phyloP scores from a whole-genome alignment of 1,139 yeast species.

The Suhomyces atakaporum region DNA sequence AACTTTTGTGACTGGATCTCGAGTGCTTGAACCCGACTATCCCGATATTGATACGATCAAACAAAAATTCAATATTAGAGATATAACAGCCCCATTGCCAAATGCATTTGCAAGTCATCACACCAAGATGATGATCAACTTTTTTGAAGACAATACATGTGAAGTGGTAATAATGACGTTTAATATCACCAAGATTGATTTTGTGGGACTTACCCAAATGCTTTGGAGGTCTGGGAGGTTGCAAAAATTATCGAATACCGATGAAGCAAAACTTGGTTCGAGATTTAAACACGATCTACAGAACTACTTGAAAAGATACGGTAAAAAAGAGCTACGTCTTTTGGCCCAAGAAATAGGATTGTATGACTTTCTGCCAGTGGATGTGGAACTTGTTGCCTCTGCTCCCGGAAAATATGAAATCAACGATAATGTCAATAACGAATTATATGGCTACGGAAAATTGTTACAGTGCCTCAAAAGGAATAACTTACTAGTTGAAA shows the following conservation, averaged over 20 bases:
- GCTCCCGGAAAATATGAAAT: slow-evolving; percentile 46
- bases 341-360: slow-evolving; percentile 30
- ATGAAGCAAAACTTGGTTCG: slow-evolving; percentile 8
- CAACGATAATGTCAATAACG: slow-evolving; percentile 14
- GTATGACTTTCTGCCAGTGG: slow-evolving; percentile 48
- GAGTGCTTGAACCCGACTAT: slow-evolving; percentile 18
- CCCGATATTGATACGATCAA: slow-evolving; percentile 17
- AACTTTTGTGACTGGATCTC: slow-evolving; percentile 36
- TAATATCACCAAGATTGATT: slow-evolving; percentile 57
- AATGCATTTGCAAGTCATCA: slow-evolving; percentile 57
- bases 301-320: slow-evolving; percentile 47
- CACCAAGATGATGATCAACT: slow-evolving; percentile 65
- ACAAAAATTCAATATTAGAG: slow-evolving; percentile 27
- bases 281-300: slow-evolving; percentile 40
- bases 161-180: slow-evolving; percentile 58
- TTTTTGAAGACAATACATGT: slow-evolving; percentile 37
- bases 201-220: slow-evolving; percentile 62
- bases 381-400: slow-evolving; percentile 60
- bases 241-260: slow-evolving; percentile 12
- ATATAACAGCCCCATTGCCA: slow-evolving; percentile 36
- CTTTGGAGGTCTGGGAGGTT: slow-evolving; percentile 62
- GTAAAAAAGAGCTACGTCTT: slow-evolving; percentile 24
- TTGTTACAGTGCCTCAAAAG: slow-evolving; percentile 44
- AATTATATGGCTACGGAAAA: slow-evolving; percentile 53
- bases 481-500: slow-evolving; percentile 31